Evolutionary conservation across 805 yeast genomes (phyloP), one percentile per base, ranked within the genome.

Genomic region (Vanderwaltozyma polyspora): DNA sequence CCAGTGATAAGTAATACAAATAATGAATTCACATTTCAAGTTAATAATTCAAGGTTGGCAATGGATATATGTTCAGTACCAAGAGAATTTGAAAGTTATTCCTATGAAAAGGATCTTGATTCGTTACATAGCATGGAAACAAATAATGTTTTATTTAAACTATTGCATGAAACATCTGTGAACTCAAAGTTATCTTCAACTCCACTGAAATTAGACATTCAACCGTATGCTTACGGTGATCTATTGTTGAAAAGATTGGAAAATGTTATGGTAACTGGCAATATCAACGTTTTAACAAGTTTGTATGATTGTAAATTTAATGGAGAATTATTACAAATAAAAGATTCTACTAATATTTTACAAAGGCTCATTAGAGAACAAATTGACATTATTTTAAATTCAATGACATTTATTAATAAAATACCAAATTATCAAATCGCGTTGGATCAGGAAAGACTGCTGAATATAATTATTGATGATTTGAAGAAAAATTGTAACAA

Each of bases 401-500:
- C 48, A 9, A 38, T 46, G 19, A 46, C 51, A 13, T 40, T 29
- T 28, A 33, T 55, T n/a, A 16, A 21, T 5, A 32, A 30, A 4
- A 28, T 45, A 12, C 58, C 62, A n/a, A 40, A 49, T 25, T 42
- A 48, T 15, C 32, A 33, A 12, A 39, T 48, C 3, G 51, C 45
- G 12, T 42, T 63, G 11, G 47, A 59, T 32, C 37, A 38, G 2
- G 54, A 57, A 5, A 52, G 70, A 36, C 42, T 72, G 32, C 31
- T 47, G 7, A 56, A 53, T 8, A 40, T 63, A 1, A 60, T 67
- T 3, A 26, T 49, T 4, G 43, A 57, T 3, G 51, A 63, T 7
- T 38, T 67, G 19, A 29, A 43, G 25, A 39, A 39, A 17, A 62
- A 78, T 0, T 61, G 68, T 0, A 45, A 59, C 17, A 77, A 73